Evolutionary conservation across 805 yeast species (phyloP).

Genomic region (Yamadazyma phyllophila): DNA sequence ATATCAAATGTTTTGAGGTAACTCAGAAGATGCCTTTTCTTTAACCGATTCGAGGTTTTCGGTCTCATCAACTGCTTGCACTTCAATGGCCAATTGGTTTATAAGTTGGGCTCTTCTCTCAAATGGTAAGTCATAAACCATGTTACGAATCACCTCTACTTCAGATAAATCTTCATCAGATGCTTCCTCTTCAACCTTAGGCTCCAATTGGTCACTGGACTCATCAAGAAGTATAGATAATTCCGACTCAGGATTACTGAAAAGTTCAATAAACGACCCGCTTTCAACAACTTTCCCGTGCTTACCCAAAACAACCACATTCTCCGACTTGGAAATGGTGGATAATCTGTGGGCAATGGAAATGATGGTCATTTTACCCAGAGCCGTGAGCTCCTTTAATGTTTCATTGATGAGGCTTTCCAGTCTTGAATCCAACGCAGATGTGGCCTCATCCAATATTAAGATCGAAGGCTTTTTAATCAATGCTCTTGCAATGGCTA

Average conservation of each 20-base stretch:
- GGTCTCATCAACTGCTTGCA: conserved; percentile 5
- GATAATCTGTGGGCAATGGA: conserved; percentile 46
- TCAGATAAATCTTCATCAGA: conserved; percentile 16
- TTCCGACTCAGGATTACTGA: conserved; percentile 40
- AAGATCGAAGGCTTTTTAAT: conserved; percentile 63
- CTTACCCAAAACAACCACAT: conserved; percentile 43
- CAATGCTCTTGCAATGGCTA: conserved; percentile 73
- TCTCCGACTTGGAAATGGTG: conserved; percentile 44
- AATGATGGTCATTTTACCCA: conserved; percentile 42
- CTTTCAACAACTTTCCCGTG: conserved; percentile 40
- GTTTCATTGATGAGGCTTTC: conserved; percentile 47
- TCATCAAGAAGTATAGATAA: conserved; percentile 41
- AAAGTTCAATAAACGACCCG: conserved; percentile 39
- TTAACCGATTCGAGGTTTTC: conserved; percentile 3
- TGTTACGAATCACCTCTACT: conserved; percentile 25
- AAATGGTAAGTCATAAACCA: conserved; percentile 37
- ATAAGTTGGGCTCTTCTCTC: conserved; percentile 30
- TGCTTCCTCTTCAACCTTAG: conserved; percentile 15
- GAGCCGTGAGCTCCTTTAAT: conserved; percentile 32
- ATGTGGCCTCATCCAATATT: conserved; percentile 68
- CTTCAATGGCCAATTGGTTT: conserved; percentile 22
- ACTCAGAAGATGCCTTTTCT: conserved; percentile 9
- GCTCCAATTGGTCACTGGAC: conserved; percentile 22
- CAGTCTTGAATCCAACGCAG: conserved; percentile 55
- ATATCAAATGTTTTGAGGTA: conserved; percentile 3